These are phyloP conservation scores for Talaromyces sp. DNA, from an alignment of 2,329 filamentous ascomycete species.

Conservation along the genomic window DNA sequence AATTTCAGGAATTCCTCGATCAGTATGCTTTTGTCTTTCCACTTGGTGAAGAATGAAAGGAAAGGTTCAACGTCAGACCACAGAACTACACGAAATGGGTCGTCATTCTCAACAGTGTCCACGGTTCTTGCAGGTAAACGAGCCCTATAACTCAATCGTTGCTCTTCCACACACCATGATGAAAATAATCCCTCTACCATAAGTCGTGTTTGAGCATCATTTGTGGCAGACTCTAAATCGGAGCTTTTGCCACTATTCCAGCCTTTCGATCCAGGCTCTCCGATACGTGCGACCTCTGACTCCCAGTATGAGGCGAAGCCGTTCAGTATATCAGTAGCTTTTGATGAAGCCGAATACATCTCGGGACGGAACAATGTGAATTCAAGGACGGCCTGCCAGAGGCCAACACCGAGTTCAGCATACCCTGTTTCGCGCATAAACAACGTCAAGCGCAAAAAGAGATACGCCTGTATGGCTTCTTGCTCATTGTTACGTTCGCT, in stretches of 20 bases:
- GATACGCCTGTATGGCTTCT: slow-evolving; percentile 57
- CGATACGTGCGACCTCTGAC: slow-evolving; percentile 73
- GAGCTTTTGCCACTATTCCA: slow-evolving; percentile 53
- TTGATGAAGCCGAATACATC: slow-evolving; percentile 23
- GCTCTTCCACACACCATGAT: slow-evolving; percentile 56
- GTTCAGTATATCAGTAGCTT: slow-evolving; percentile 25
- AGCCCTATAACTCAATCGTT: slow-evolving; percentile 48
- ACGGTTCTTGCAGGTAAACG: slow-evolving; percentile 68
- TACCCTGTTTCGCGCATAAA: slow-evolving; percentile 77
- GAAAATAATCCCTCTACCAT: slow-evolving; percentile 35
- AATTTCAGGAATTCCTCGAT: slow-evolving; percentile 71
- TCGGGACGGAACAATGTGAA: slow-evolving; percentile 62
- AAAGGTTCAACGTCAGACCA: slow-evolving; percentile 71
- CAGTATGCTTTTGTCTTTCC: slow-evolving; percentile 48
- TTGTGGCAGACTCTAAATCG: slow-evolving; percentile 37
- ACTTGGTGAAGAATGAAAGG: slow-evolving; percentile 44
- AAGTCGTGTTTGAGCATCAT: slow-evolving; percentile 27
- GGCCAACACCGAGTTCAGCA: slow-evolving; percentile 69
- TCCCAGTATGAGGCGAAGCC: slow-evolving; percentile 80
- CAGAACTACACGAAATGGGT: slow-evolving; percentile 79
- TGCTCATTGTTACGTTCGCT: slow-evolving; percentile 26
- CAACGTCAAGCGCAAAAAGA: slow-evolving; percentile 71
- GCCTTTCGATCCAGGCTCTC: slow-evolving; percentile 68
- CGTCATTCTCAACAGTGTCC: slow-evolving; percentile 73
- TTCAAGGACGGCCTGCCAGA: slow-evolving; percentile 83